Evolutionary conservation across 2,329 filamentous ascomycete species (phyloP).

Genomic region (Plectosphaerella plurivora): DNA sequence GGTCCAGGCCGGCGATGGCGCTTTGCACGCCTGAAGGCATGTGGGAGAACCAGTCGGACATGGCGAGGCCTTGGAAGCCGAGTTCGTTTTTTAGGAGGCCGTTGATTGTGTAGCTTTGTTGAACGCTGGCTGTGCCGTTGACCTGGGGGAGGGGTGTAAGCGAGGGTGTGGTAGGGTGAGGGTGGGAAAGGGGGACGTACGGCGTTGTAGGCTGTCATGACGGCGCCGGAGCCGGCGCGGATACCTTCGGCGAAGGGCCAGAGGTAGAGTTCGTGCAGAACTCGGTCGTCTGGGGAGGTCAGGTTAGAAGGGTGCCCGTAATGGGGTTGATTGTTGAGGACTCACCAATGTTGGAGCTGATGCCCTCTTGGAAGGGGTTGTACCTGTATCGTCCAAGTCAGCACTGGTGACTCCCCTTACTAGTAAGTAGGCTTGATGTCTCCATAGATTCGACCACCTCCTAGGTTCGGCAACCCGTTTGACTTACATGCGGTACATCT

Average conservation of each 20-base stretch:
- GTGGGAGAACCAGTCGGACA: constrained; percentile 86
- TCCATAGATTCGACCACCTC: too few species aligned
- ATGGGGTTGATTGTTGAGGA: neutral
- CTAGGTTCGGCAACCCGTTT: too few species aligned
- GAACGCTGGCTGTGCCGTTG: constrained; percentile 58
- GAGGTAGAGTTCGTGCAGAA: constrained; percentile 70
- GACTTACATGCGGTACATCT: constrained; percentile 60
- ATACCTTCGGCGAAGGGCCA: constrained; percentile 85
- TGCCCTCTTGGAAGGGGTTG: constrained; percentile 44
- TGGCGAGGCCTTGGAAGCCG: constrained; percentile 81
- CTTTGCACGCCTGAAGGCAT: constrained; percentile 69
- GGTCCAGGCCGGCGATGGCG: constrained; percentile 77
- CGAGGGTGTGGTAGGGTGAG: neutral
- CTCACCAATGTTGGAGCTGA: constrained; percentile 72
- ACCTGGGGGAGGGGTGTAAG: constrained; percentile 30
- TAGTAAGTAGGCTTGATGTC: too few species aligned
- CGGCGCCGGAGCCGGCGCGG: constrained; percentile 74
- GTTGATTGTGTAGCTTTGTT: constrained; percentile 76
- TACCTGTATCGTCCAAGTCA: constrained; percentile 42
- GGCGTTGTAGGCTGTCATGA: constrained; percentile 83
- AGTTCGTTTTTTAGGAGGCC: constrained; percentile 80
- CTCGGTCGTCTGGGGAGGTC: constrained; percentile 54
- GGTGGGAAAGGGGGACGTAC: constrained; percentile 14
- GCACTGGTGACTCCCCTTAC: too few species aligned
- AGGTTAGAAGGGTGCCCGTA: neutral